A percentile compares a stretch with the other conserved stretches of the same genome.
These are phyloP conservation scores for Trametes maxima DNA, from an alignment of 768 basidiomycete genomes.

Conservation along the genomic window DNA sequence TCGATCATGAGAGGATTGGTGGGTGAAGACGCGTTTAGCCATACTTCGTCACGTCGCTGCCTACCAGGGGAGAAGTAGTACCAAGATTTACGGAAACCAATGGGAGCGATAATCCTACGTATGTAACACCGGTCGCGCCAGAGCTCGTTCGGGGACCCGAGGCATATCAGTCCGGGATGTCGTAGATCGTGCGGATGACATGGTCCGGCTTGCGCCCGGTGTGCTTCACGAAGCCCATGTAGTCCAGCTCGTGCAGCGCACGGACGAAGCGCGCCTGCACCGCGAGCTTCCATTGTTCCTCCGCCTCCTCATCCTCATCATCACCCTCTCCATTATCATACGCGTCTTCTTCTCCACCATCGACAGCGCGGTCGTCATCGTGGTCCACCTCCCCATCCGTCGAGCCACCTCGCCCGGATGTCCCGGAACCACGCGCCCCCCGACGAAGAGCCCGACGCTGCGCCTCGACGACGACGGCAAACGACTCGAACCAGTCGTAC, in stretches of 20 bases:
- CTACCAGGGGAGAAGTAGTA: too few relatives aligned
- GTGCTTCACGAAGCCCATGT: conserved; percentile 78
- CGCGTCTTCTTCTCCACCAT: conserved; percentile 30
- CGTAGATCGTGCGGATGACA: conserved; percentile 43
- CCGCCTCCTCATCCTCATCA: conserved; percentile 30
- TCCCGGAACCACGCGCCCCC: conserved; percentile 28
- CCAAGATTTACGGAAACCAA: too few relatives aligned
- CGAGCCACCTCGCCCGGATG: conserved; percentile 9
- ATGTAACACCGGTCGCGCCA: too few relatives aligned
- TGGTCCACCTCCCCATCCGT: conserved; percentile 13
- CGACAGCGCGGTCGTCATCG: conserved; percentile 31
- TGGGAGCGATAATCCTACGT: too few relatives aligned
- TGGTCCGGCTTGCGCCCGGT: conserved; percentile 80
- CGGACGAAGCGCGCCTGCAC: conserved; percentile 80
- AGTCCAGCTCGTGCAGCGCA: conserved; percentile 80
- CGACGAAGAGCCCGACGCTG: conserved; percentile 41
- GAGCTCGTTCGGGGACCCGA: background rate
- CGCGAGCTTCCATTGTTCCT: conserved; percentile 60
- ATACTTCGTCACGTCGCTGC: too few relatives aligned
- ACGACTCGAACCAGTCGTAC: conserved; percentile 87
- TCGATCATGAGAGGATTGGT: too few relatives aligned
- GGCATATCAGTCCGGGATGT: conserved; percentile 3
- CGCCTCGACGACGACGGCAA: conserved; percentile 63
- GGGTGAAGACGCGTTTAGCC: too few relatives aligned
- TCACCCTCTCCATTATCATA: conserved; percentile 36